Evolutionary conservation across 2,329 filamentous ascomycete species (phyloP).

Genomic region (Septoria linicola): DNA sequence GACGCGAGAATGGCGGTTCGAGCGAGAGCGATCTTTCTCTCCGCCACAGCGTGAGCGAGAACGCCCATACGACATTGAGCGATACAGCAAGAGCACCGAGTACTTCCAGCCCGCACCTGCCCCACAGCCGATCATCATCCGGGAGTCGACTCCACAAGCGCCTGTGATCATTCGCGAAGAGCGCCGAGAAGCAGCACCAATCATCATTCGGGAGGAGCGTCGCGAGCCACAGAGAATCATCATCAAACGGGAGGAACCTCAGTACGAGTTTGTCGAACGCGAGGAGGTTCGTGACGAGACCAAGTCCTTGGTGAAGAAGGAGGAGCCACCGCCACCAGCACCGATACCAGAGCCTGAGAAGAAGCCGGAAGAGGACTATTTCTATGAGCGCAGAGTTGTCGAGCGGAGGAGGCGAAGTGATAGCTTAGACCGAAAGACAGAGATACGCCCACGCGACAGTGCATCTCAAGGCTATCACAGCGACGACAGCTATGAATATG

Average conservation of each 20-base stretch:
- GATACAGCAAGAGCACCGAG: conserved; percentile 55
- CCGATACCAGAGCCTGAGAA: conserved; percentile 34
- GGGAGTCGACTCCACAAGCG: conserved; percentile 44
- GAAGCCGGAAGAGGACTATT: conserved; percentile 57
- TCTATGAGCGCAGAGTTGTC: conserved; percentile 58
- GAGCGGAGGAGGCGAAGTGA: conserved; percentile 50
- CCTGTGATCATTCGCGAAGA: conserved; percentile 56
- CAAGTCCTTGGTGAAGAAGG: conserved; percentile 44
- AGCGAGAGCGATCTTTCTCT: conserved; percentile 51
- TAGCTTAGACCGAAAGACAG: conserved; percentile 44
- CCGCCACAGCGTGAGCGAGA: conserved; percentile 41
- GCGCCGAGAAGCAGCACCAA: conserved; percentile 46
- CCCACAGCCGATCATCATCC: conserved; percentile 53
- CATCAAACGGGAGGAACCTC: conserved; percentile 56
- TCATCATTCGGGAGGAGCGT: conserved; percentile 57
- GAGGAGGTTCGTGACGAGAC: conserved; percentile 52
- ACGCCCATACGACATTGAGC: conserved; percentile 49
- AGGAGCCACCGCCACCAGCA: conserved; percentile 39
- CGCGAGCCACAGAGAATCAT: conserved; percentile 47
- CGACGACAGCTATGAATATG: conserved; percentile 62
- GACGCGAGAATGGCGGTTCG: conserved; percentile 53
- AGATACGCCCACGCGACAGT: conserved; percentile 54
- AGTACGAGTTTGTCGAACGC: conserved; percentile 61
- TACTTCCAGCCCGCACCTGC: conserved; percentile 47
- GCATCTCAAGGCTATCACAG: conserved; percentile 55